These are phyloP conservation scores for Amesomyces nigricolor DNA, from an alignment of 2,329 filamentous ascomycete genomes.

Conservation along the genomic window DNA sequence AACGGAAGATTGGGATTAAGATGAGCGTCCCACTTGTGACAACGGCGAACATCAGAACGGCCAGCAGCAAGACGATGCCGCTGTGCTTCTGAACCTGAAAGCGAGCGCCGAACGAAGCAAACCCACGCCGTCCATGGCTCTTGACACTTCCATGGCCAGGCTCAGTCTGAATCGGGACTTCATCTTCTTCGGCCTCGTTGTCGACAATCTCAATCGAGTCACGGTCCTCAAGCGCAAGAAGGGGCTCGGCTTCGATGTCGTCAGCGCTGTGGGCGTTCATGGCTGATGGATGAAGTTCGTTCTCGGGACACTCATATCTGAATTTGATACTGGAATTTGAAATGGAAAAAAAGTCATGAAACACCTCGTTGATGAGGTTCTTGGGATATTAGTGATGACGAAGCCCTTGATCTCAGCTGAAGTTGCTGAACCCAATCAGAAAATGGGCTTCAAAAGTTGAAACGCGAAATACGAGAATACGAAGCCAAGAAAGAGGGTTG, in stretches of 20 bases:
- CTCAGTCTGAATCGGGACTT: too few species aligned
- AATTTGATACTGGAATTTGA: neutral
- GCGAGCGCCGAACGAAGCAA: neutral
- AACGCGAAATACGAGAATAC: slow-evolving; percentile 12
- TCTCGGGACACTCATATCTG: neutral
- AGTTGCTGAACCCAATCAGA: slow-evolving; percentile 1
- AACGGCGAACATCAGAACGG: slow-evolving; percentile 19
- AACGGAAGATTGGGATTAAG: slow-evolving; percentile 22
- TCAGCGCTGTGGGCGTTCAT: slow-evolving; percentile 3
- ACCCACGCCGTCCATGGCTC: neutral
- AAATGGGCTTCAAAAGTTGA: neutral
- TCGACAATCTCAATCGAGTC: slow-evolving; percentile 1
- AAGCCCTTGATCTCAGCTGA: neutral
- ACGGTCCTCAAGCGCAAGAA: slow-evolving; percentile 14
- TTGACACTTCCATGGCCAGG: neutral
- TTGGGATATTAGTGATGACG: slow-evolving; percentile 3
- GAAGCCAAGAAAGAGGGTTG: neutral
- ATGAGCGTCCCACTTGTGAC: slow-evolving; percentile 22
- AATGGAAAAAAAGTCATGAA: too few species aligned
- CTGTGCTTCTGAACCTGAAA: slow-evolving; percentile 17
- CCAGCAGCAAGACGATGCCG: slow-evolving; percentile 18
- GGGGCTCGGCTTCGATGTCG: slow-evolving; percentile 14
- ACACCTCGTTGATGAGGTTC: neutral
- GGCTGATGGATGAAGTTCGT: neutral
- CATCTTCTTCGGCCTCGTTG: too few species aligned